Conservation (phyloP, 2,329 filamentous ascomycete genomes). For the Neurospora crassa region DNA sequence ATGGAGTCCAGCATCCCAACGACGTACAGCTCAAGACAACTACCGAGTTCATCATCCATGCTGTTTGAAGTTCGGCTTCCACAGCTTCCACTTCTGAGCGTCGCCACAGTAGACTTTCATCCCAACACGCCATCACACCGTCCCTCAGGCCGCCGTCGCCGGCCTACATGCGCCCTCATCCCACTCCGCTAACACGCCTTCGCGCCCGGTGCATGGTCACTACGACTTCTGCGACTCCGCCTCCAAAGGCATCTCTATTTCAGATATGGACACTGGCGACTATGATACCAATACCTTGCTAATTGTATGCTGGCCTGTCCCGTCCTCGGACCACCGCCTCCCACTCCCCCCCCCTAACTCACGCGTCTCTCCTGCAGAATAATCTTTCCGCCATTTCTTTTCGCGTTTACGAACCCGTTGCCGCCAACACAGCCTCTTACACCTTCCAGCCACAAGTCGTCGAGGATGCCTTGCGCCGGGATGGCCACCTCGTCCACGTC, state of each 20-base stretch:
- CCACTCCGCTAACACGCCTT: constrained; percentile 3
- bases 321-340: background rate
- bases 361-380: constrained; percentile 29
- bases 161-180: constrained; percentile 11
- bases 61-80: background rate
- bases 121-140: background rate
- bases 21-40: constrained; percentile 2
- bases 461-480: constrained; percentile 39
- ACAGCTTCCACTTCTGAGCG: background rate
- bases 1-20: constrained; percentile 18
- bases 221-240: constrained; percentile 12
- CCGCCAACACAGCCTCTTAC: constrained; percentile 34
- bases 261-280: constrained; percentile 54
- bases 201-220: constrained; percentile 15
- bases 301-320: constrained; percentile 34
- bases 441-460: constrained; percentile 39
- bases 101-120: background rate
- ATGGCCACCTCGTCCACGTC: constrained; percentile 44
- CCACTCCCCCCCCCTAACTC: background rate
- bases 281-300: constrained; percentile 53
- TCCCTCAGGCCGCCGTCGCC: constrained; percentile 2
- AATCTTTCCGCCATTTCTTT: constrained; percentile 46
- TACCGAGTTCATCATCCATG: constrained; percentile 3
- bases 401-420: constrained; percentile 43
- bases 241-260: constrained; percentile 15